A percentile compares a stretch with the other conserved stretches of the same genome.
phyloP scores from a whole-genome alignment of 2,329 filamentous ascomycete species.

The Venturia effusa region DNA sequence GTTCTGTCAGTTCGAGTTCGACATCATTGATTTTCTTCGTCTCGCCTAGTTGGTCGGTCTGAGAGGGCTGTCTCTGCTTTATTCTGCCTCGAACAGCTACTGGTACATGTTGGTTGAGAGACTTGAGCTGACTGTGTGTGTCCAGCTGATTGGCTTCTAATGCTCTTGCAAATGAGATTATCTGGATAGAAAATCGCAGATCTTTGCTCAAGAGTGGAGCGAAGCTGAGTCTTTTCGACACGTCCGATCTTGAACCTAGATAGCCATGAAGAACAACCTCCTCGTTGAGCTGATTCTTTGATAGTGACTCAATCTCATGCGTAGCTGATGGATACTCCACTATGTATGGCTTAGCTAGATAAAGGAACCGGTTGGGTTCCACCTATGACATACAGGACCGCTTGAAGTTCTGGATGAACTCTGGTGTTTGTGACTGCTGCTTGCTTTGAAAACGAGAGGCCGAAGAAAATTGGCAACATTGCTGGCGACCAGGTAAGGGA shows the following conservation, averaged over 20 bases:
- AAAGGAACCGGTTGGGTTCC: not conserved
- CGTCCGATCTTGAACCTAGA: conserved; percentile 54
- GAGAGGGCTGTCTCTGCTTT: conserved; percentile 28
- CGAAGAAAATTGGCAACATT: not conserved
- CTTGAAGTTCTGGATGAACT: conserved; percentile 29
- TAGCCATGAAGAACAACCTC: conserved; percentile 57
- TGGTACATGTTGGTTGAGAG: conserved; percentile 40
- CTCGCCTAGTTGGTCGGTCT: conserved; percentile 20
- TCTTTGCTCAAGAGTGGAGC: conserved; percentile 43
- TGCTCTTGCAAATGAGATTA: conserved; percentile 35
- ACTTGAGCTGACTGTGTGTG: conserved; percentile 17
- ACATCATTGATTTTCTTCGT: conserved; percentile 28
- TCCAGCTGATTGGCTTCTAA: conserved; percentile 13
- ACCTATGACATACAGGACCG: conserved; percentile 26
- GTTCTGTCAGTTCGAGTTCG: conserved; percentile 51
- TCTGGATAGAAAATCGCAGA: conserved; percentile 36
- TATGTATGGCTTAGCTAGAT: conserved; percentile 16
- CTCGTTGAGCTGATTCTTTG: conserved; percentile 19
- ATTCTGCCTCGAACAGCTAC: conserved; percentile 43
- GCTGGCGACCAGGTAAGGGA: not conserved
- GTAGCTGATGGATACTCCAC: conserved; percentile 37
- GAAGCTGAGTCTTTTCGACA: conserved; percentile 62
- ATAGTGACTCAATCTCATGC: conserved; percentile 23
- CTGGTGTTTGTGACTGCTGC: not conserved
- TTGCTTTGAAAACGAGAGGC: not conserved